These are phyloP conservation scores for Microcyclospora tardicrescens DNA, from an alignment of 2,329 filamentous ascomycete species.

Conservation along the genomic window DNA sequence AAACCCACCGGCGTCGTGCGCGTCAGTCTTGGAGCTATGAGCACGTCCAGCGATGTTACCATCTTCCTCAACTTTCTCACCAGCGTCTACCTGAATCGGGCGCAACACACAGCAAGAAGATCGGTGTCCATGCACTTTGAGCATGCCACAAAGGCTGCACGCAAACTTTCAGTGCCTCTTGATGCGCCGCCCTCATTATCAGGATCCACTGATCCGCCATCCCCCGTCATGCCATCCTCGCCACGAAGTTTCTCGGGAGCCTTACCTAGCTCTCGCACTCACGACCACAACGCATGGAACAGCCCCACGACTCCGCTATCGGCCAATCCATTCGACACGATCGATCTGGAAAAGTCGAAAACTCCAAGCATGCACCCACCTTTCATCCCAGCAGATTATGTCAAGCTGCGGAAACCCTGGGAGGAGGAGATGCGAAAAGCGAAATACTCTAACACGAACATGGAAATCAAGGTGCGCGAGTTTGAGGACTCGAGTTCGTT, in stretches of 20 bases:
- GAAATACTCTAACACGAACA: conserved; percentile 8
- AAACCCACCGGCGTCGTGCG: conserved; percentile 49
- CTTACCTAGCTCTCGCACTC: too few relatives aligned
- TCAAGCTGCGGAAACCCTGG: conserved; percentile 19
- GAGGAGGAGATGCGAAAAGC: conserved; percentile 19
- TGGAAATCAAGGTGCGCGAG: conserved; percentile 21
- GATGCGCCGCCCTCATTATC: background rate
- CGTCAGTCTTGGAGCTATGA: conserved; percentile 50
- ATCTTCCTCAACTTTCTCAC: conserved; percentile 42
- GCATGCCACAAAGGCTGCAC: background rate
- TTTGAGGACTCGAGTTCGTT: conserved; percentile 15
- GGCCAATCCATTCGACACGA: background rate
- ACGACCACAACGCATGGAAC: background rate
- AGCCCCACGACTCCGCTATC: background rate
- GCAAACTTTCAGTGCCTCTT: background rate
- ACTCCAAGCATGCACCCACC: conserved; percentile 8
- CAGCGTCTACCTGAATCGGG: conserved; percentile 17
- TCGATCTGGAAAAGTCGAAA: conserved; percentile 9
- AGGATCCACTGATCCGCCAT: background rate
- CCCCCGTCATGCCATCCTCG: background rate
- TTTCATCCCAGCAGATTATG: conserved; percentile 21
- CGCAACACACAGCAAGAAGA: background rate
- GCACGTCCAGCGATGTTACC: conserved; percentile 43
- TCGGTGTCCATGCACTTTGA: background rate
- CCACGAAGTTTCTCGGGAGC: too few relatives aligned